Evolutionary conservation across 2,329 filamentous ascomycete species (phyloP).

Genomic region (Sclerotinia spermophila): DNA sequence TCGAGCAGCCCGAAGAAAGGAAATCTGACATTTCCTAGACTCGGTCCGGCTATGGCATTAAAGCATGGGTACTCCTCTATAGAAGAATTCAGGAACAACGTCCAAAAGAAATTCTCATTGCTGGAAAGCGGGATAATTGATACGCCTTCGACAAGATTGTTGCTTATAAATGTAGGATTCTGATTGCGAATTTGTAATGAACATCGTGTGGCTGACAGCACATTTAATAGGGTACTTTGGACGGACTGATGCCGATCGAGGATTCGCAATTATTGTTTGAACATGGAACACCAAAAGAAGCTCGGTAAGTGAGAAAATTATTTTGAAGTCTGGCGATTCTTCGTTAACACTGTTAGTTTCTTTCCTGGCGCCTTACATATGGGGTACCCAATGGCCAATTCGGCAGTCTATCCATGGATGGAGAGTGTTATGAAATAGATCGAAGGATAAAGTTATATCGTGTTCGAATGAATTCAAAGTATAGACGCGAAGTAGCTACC

Average conservation of each 20-base stretch:
- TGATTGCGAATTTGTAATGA: not conserved
- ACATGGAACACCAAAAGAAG: constrained; percentile 63
- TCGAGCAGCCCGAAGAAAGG: not conserved
- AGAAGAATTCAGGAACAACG: constrained; percentile 52
- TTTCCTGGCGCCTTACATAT: constrained; percentile 60
- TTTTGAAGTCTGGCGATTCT: not conserved
- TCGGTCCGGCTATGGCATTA: constrained; percentile 53
- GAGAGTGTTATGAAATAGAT: constrained; percentile 44
- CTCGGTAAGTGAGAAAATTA: constrained; percentile 41
- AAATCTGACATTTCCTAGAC: constrained; percentile 35
- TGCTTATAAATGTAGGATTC: constrained; percentile 55
- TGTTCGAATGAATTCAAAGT: not conserved
- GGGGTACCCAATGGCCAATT: constrained; percentile 62
- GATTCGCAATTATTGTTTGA: constrained; percentile 63
- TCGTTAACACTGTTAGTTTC: constrained; percentile 39
- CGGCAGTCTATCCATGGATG: constrained; percentile 58
- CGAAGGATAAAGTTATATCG: not conserved
- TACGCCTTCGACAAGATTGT: constrained; percentile 51
- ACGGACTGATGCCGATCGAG: constrained; percentile 66
- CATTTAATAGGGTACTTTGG: constrained; percentile 50
- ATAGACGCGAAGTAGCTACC: not conserved
- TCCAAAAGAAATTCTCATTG: constrained; percentile 59
- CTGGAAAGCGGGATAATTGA: constrained; percentile 57
- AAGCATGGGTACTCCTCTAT: constrained; percentile 60
- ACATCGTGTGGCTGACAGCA: not conserved